Percentiles rank a stretch among this genome's conserved stretches.
Evolutionary conservation across 2,329 filamentous ascomycete species (phyloP).

Genomic region (Diaporthe sp.): DNA sequence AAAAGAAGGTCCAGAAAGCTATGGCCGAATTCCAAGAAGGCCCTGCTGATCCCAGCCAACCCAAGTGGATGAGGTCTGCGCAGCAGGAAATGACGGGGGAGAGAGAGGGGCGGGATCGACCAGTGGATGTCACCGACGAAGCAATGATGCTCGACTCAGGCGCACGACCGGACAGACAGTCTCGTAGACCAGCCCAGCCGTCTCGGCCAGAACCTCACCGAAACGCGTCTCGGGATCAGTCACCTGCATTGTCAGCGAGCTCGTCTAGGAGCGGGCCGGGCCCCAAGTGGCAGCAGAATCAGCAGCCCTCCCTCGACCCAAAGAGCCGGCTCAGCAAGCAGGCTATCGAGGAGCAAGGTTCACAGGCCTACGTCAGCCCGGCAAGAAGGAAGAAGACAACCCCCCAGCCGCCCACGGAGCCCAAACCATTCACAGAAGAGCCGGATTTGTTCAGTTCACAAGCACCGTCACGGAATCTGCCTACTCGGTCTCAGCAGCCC

Average conservation of each 20-base stretch:
- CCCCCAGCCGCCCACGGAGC: constrained; percentile 59
- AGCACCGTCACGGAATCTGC: constrained; percentile 52
- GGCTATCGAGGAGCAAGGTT: constrained; percentile 82
- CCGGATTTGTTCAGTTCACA: constrained; percentile 72
- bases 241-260: constrained; percentile 61
- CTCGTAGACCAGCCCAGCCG: constrained; percentile 48
- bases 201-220: constrained; percentile 48
- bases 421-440: constrained; percentile 58
- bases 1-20: constrained; percentile 93
- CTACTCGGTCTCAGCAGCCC: constrained; percentile 56
- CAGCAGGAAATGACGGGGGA: constrained; percentile 59
- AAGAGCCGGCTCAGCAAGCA: constrained; percentile 78
- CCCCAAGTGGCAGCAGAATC: constrained; percentile 71
- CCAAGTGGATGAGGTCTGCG: constrained; percentile 94
- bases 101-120: constrained; percentile 49
- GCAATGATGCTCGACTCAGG: constrained; percentile 84
- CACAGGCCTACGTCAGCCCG: constrained; percentile 89
- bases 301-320: constrained; percentile 61
- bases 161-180: constrained; percentile 63
- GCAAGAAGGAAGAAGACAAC: constrained; percentile 81
- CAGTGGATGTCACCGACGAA: constrained; percentile 72
- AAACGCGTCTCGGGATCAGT: constrained; percentile 60
- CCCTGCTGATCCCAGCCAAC: constrained; percentile 82
- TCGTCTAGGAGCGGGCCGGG: constrained; percentile 60
- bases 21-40: constrained; percentile 85